phyloP scores from a whole-genome alignment of 495 filamentous ascomycete species.

The Talaromyces adpressus region DNA sequence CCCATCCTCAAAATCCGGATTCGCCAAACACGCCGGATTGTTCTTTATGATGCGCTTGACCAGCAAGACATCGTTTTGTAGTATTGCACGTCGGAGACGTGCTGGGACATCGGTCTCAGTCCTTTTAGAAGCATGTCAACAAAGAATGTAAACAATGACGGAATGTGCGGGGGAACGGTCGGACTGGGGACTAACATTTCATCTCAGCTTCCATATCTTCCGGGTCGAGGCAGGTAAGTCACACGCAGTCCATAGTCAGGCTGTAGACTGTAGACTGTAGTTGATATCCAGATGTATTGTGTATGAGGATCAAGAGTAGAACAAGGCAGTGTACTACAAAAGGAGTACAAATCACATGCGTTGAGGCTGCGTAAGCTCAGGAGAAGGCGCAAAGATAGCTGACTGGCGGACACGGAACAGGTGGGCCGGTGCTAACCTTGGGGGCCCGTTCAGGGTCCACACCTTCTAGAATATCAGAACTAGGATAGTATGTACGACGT shows the following conservation, averaged over 20 bases:
- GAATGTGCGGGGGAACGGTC: not conserved
- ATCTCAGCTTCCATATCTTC: constrained; percentile 6
- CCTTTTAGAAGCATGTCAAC: not conserved
- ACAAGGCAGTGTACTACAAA: not conserved
- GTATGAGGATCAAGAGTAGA: not conserved
- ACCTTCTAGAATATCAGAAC: not conserved
- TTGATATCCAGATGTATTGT: not conserved
- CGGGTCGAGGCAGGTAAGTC: not conserved
- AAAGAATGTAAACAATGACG: not conserved
- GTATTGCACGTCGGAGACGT: constrained; percentile 66
- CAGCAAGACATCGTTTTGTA: constrained; percentile 60
- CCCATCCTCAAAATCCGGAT: constrained; percentile 55
- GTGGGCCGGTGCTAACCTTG: too few species aligned
- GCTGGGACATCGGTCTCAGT: constrained; percentile 47
- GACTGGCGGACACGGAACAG: not conserved
- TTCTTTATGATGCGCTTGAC: constrained; percentile 66
- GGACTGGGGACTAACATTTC: constrained; percentile 3
- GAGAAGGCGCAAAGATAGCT: not conserved
- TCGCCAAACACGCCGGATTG: constrained; percentile 59
- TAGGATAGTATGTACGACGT: not conserved
- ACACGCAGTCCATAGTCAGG: not conserved
- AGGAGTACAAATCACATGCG: not conserved
- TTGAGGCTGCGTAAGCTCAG: not conserved
- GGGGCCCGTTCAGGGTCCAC: not conserved
- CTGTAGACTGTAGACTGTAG: not conserved